These are phyloP conservation scores for Ophiostoma populinum DNA, from an alignment of 2,329 filamentous ascomycete species.

Conservation along the genomic window DNA sequence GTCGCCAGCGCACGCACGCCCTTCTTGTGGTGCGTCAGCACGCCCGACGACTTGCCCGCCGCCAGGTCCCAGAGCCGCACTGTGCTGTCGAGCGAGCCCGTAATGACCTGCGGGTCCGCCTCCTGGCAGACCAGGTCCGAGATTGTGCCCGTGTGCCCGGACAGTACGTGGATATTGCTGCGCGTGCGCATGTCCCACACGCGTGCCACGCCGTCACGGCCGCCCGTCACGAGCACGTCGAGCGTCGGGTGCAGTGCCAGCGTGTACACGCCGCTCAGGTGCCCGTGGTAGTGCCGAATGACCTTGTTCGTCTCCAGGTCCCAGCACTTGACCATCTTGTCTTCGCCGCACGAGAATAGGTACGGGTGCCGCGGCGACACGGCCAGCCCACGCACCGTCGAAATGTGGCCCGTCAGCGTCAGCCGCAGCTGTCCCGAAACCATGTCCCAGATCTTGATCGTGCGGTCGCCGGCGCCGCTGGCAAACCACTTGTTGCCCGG, in stretches of 20 bases:
- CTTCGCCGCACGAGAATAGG: conserved; percentile 91
- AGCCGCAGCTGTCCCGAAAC: conserved; percentile 70
- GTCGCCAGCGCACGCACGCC: conserved; percentile 70
- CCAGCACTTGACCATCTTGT: conserved; percentile 99
- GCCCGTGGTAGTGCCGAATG: conserved; percentile 92
- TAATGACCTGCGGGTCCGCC: conserved; percentile 90
- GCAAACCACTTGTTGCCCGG: conserved; percentile 97
- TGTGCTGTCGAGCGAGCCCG: conserved; percentile 78
- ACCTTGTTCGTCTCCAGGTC: conserved; percentile 99
- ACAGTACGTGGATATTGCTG: conserved; percentile 85
- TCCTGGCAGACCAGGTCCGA: conserved; percentile 85
- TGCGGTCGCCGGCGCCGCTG: conserved; percentile 83
- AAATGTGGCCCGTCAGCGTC: conserved; percentile 87
- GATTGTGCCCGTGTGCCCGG: conserved; percentile 81
- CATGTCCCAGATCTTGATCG: conserved; percentile 97
- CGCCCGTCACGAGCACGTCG: conserved; percentile 87
- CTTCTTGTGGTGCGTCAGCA: conserved; percentile 97
- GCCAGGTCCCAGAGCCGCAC: conserved; percentile 91
- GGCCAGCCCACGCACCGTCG: conserved; percentile 77
- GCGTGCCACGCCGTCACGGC: conserved; percentile 80
- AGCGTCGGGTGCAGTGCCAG: conserved; percentile 84
- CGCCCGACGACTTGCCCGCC: conserved; percentile 88
- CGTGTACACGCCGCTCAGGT: conserved; percentile 90
- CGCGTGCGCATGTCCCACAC: conserved; percentile 98
- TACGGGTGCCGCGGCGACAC: conserved; percentile 91